These are phyloP conservation scores for Saururus chinensis DNA, from an alignment of 164 flowering plant genomes.

Conservation along the genomic window DNA sequence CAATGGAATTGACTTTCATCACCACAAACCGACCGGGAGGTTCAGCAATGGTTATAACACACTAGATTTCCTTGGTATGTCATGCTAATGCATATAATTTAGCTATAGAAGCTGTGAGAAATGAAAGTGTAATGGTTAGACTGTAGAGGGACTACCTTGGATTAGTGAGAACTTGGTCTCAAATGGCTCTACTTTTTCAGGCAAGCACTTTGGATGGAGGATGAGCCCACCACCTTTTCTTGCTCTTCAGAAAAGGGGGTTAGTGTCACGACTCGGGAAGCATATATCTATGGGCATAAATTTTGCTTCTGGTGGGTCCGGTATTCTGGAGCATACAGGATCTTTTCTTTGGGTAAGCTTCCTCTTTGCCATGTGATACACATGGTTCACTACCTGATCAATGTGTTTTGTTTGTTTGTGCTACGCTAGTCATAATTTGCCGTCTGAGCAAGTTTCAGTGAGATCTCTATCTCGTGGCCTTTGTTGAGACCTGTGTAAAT, in stretches of 20 bases:
- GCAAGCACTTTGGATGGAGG: slow-evolving; percentile 19
- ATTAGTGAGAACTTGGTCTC: too few species aligned
- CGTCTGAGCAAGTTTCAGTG: too few species aligned
- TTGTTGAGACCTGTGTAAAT: too few species aligned
- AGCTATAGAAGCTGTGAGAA: too few species aligned
- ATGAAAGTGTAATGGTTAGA: too few species aligned
- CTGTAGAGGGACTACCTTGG: too few species aligned
- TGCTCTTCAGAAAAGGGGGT: slow-evolving; percentile 4
- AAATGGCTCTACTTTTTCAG: slow-evolving; percentile 6
- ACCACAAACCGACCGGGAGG: slow-evolving; percentile 34
- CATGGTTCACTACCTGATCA: too few species aligned
- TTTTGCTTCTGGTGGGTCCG: slow-evolving; percentile 54
- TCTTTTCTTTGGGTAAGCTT: background rate
- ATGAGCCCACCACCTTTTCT: slow-evolving; percentile 43
- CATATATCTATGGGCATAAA: slow-evolving; percentile 28
- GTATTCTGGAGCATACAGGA: slow-evolving; percentile 32
- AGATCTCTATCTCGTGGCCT: too few species aligned
- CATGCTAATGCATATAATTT: too few species aligned
- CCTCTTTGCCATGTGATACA: too few species aligned
- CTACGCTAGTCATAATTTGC: too few species aligned
- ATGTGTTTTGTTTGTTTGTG: too few species aligned
- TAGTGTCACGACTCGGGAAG: background rate
- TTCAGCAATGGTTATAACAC: slow-evolving; percentile 57
- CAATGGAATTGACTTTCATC: slow-evolving; percentile 48
- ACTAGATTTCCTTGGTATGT: slow-evolving; percentile 38